These are phyloP conservation scores for Penicillium daleae DNA, from an alignment of 495 filamentous ascomycete genomes.

Conservation along the genomic window DNA sequence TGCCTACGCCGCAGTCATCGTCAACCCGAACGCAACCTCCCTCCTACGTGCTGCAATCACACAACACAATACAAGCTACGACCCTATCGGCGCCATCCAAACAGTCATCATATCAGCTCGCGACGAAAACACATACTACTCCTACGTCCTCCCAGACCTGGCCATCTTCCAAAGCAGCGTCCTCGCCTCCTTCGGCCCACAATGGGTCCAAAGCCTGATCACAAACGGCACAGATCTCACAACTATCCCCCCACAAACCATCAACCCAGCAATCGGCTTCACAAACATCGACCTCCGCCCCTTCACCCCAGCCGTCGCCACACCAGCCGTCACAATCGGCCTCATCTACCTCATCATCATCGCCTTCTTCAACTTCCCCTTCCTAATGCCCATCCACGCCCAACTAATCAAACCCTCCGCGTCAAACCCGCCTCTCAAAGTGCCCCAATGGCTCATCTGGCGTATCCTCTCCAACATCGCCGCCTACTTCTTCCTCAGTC, in stretches of 20 bases:
- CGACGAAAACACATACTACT: constrained; percentile 56
- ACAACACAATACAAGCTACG: constrained; percentile 62
- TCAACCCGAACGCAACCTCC: constrained; percentile 67
- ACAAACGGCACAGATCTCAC: constrained; percentile 41
- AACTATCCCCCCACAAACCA: constrained; percentile 52
- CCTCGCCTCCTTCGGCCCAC: constrained; percentile 53
- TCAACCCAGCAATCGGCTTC: constrained; percentile 68
- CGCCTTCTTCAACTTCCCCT: constrained; percentile 72
- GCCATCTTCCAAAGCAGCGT: constrained; percentile 48
- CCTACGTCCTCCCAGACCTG: constrained; percentile 59
- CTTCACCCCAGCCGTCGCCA: constrained; percentile 58
- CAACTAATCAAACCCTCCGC: constrained; percentile 53
- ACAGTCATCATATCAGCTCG: constrained; percentile 61
- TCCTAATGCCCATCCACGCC: constrained; percentile 69
- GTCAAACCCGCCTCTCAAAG: constrained; percentile 60
- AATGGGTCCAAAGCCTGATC: constrained; percentile 48
- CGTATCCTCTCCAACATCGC: constrained; percentile 61
- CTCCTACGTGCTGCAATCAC: constrained; percentile 60
- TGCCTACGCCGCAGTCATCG: constrained; percentile 65
- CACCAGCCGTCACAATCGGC: constrained; percentile 65
- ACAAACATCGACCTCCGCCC: constrained; percentile 63
- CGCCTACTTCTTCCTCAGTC: constrained; percentile 69
- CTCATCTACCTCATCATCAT: constrained; percentile 76
- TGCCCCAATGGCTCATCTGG: constrained; percentile 64
- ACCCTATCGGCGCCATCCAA: constrained; percentile 65